phyloP scores from a whole-genome alignment of 768 basidiomycete genomes.

The Lactifluus echinatus region DNA sequence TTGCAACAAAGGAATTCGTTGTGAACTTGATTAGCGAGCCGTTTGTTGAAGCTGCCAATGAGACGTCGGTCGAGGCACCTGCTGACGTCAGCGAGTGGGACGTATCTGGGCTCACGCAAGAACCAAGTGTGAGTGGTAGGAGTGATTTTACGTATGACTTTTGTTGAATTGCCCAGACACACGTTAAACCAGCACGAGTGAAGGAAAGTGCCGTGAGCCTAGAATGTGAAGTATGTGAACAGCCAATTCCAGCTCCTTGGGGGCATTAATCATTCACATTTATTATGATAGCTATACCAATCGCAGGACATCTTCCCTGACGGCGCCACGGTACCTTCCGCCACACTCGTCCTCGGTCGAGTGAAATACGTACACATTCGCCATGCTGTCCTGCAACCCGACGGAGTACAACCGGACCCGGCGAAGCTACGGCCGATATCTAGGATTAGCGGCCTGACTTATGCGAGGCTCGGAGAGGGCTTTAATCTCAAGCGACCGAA shows the following conservation, averaged over 20 bases:
- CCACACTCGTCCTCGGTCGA: slow-evolving; percentile 43
- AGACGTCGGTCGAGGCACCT: slow-evolving; percentile 47
- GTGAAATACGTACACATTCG: slow-evolving; percentile 47
- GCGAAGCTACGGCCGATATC: slow-evolving; percentile 40
- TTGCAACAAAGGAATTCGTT: slow-evolving; percentile 57
- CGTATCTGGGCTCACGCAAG: slow-evolving; percentile 48
- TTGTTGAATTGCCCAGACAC: slow-evolving; percentile 29
- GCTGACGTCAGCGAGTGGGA: slow-evolving; percentile 48
- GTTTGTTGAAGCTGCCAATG: slow-evolving; percentile 49
- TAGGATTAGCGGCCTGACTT: slow-evolving; percentile 48
- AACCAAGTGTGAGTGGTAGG: slow-evolving; percentile 38
- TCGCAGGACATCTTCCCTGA: slow-evolving; percentile 40
- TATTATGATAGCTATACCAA: slow-evolving; percentile 41
- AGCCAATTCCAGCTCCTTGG: neutral
- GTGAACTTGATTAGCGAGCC: slow-evolving; percentile 66
- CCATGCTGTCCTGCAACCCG: slow-evolving; percentile 37
- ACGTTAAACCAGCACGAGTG: slow-evolving; percentile 45
- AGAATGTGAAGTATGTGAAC: slow-evolving; percentile 47
- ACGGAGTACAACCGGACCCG: slow-evolving; percentile 37
- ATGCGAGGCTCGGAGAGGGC: slow-evolving; percentile 39
- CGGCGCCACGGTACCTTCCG: slow-evolving; percentile 30
- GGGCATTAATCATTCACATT: slow-evolving; percentile 23
- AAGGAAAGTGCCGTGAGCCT: slow-evolving; percentile 49
- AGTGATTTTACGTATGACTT: neutral
- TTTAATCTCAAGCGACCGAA: slow-evolving; percentile 38